Percentiles rank a stretch among this genome's conserved stretches.
phyloP scores from a whole-genome alignment of 2,329 filamentous ascomycete genomes.

The Paecilomyces sp. region DNA sequence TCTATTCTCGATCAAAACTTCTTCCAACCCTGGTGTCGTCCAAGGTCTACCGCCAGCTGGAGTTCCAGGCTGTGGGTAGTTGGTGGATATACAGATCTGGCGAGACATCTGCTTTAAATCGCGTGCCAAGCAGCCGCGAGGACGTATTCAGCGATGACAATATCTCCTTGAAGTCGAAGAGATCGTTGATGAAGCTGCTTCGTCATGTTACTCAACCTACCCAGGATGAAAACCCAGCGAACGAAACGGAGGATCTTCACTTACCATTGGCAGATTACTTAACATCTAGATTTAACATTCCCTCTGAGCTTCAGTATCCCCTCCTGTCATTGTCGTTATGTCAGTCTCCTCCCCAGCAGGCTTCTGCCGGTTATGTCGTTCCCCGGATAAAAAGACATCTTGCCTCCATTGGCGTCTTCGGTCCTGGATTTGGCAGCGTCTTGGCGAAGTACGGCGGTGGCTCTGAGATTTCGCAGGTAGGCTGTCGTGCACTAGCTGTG shows the following conservation, averaged over 20 bases:
- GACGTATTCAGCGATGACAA: slow-evolving; percentile 76
- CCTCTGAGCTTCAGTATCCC: slow-evolving; percentile 58
- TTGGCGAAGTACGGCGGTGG: slow-evolving; percentile 89
- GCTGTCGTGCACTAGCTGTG: slow-evolving; percentile 82
- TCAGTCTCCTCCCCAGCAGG: slow-evolving; percentile 47
- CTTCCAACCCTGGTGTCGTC: slow-evolving; percentile 80
- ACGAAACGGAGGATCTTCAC: slow-evolving; percentile 50
- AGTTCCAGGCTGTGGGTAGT: slow-evolving; percentile 87
- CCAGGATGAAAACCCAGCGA: slow-evolving; percentile 54
- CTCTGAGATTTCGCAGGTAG: slow-evolving; percentile 84
- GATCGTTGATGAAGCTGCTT: slow-evolving; percentile 85
- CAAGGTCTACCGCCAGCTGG: slow-evolving; percentile 77
- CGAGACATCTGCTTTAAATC: slow-evolving; percentile 43
- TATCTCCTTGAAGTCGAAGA: slow-evolving; percentile 74
- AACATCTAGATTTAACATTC: slow-evolving; percentile 56
- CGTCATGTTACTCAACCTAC: slow-evolving; percentile 63
- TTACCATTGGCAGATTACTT: slow-evolving; percentile 41
- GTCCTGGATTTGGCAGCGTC: slow-evolving; percentile 80
- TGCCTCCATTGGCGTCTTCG: slow-evolving; percentile 78
- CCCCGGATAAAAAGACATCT: slow-evolving; percentile 71
- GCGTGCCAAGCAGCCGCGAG: slow-evolving; percentile 82
- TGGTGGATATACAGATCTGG: slow-evolving; percentile 65
- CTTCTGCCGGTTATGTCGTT: slow-evolving; percentile 62
- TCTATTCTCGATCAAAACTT: slow-evolving; percentile 75
- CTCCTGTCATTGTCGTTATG: slow-evolving; percentile 68